phyloP scores from a whole-genome alignment of 352 stramenopile genomes.

The Phytophthora rubi region DNA sequence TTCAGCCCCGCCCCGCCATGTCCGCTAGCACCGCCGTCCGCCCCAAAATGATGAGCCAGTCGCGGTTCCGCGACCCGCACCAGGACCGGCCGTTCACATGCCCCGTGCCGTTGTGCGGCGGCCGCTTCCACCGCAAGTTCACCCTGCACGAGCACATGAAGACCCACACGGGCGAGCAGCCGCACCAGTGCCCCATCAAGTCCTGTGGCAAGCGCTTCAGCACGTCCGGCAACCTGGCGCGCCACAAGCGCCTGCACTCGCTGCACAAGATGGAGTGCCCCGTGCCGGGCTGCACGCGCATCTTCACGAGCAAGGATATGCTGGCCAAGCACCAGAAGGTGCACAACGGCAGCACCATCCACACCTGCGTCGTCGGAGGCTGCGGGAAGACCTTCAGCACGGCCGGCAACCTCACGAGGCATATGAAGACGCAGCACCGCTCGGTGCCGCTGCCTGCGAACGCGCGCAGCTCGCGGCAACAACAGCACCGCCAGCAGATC shows the following conservation, averaged over 20 bases:
- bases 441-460: constrained; percentile 23
- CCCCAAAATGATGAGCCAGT: constrained; percentile 15
- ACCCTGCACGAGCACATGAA: constrained; percentile 79
- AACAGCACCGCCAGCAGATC: constrained; percentile 20
- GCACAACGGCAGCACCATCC: constrained; percentile 57
- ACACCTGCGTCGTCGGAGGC: constrained; percentile 55
- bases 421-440: constrained; percentile 70
- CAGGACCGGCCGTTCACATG: constrained; percentile 42
- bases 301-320: constrained; percentile 68
- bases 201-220: constrained; percentile 63
- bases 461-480: constrained; percentile 20
- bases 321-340: constrained; percentile 64
- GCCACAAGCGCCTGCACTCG: constrained; percentile 73
- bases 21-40: constrained; percentile 21
- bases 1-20: constrained; percentile 11
- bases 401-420: constrained; percentile 62
- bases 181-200: constrained; percentile 59
- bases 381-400: constrained; percentile 73
- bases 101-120: constrained; percentile 41
- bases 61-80: constrained; percentile 32
- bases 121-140: constrained; percentile 71
- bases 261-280: constrained; percentile 67
- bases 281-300: constrained; percentile 50
- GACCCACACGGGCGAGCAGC: constrained; percentile 80
- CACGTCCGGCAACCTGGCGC: constrained; percentile 62